These are phyloP conservation scores for Alternaria sp. DNA, from an alignment of 2,329 filamentous ascomycete genomes.

Conservation along the genomic window DNA sequence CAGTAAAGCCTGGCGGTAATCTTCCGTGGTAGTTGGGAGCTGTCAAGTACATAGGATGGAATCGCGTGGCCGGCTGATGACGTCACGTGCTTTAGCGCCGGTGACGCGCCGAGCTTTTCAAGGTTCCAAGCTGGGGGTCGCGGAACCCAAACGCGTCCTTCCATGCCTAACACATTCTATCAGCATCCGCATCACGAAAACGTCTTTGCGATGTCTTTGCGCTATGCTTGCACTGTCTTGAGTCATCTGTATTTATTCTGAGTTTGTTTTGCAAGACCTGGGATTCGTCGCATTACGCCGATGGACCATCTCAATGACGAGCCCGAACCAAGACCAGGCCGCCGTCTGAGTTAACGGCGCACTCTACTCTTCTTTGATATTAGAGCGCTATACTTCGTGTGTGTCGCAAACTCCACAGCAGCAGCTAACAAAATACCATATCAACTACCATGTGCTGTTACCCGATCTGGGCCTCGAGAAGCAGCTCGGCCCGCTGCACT, in stretches of 20 bases:
- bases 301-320: background rate
- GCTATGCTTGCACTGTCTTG: background rate
- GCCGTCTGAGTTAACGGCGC: background rate
- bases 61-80: background rate
- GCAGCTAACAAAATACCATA: background rate
- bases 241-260: background rate
- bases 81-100: background rate
- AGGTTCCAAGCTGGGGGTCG: background rate
- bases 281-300: background rate
- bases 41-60: background rate
- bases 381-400: background rate
- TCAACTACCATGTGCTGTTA: background rate
- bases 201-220: background rate
- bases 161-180: background rate
- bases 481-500: constrained; percentile 25
- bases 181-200: background rate
- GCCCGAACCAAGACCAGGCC: background rate
- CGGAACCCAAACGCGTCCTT: background rate
- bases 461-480: constrained; percentile 18
- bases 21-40: background rate
- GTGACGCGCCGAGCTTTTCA: too few species aligned
- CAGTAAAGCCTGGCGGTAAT: background rate
- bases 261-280: background rate
- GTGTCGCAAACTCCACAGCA: background rate
- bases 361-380: background rate